A percentile compares a stretch with the other conserved stretches of the same genome.
phyloP scores from a whole-genome alignment of 2,329 filamentous ascomycete species.

The Verticillium longisporum region DNA sequence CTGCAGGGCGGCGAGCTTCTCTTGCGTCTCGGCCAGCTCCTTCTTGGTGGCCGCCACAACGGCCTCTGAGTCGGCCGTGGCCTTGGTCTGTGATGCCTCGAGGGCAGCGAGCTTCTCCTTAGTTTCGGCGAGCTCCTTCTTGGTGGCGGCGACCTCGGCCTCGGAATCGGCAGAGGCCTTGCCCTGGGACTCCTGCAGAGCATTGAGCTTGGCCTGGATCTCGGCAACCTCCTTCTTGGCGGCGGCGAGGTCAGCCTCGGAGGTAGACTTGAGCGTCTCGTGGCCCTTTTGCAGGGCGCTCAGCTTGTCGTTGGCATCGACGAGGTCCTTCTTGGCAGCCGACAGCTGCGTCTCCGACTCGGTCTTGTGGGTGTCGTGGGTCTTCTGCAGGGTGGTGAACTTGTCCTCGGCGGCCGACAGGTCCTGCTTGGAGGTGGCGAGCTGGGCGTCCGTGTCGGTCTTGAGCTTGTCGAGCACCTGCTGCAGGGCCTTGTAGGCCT shows the following conservation, averaged over 20 bases:
- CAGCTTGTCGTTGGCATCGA: constrained; percentile 20
- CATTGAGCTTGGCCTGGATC: constrained; percentile 17
- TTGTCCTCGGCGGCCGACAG: constrained; percentile 14
- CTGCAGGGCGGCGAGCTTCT: constrained; percentile 12
- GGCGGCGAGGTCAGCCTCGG: constrained; percentile 18
- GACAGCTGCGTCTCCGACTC: constrained; percentile 23
- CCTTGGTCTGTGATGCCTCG: constrained; percentile 18
- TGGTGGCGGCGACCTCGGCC: constrained; percentile 18
- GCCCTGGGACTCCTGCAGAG: constrained; percentile 9
- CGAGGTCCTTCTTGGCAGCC: constrained; percentile 20
- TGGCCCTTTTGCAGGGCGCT: constrained; percentile 7
- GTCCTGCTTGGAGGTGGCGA: constrained; percentile 19
- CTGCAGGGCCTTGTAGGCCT: constrained; percentile 14
- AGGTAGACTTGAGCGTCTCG: constrained; percentile 18
- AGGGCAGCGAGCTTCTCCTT: constrained; percentile 13
- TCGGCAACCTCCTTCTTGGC: constrained; percentile 19
- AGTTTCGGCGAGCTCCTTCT: constrained; percentile 19
- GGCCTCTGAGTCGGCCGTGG: constrained; percentile 17
- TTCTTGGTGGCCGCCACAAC: constrained; percentile 13
- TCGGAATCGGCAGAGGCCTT: constrained; percentile 18
- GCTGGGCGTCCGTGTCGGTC: constrained; percentile 23
- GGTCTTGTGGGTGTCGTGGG: constrained; percentile 19
- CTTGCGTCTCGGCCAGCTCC: constrained; percentile 15
- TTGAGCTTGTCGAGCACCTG: constrained; percentile 18
- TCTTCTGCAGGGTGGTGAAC: constrained; percentile 20